phyloP scores from a whole-genome alignment of 257 asterid genomes.

The Solanum gracilifrons region DNA sequence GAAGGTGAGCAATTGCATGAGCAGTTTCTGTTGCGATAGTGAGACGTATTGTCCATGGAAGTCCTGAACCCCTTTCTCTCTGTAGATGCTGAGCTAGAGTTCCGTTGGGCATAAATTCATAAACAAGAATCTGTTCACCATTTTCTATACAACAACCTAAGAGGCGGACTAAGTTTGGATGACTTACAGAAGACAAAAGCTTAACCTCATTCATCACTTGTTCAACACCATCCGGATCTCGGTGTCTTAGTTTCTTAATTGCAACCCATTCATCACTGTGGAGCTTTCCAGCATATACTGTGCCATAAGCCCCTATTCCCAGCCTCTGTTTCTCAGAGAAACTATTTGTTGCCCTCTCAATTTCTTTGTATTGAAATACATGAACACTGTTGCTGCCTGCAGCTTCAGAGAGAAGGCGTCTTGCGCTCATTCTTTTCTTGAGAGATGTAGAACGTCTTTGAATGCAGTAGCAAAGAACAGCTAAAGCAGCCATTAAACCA shows the following conservation, averaged over 20 bases:
- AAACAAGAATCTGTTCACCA: constrained; percentile 82
- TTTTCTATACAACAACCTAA: constrained; percentile 84
- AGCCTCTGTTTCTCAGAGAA: constrained; percentile 66
- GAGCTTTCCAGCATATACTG: constrained; percentile 85
- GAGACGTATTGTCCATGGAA: constrained; percentile 85
- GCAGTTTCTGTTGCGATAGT: constrained; percentile 85
- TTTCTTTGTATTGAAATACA: constrained; percentile 56
- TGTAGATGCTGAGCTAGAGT: constrained; percentile 84
- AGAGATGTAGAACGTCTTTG: constrained; percentile 31
- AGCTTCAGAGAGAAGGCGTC: constrained; percentile 55
- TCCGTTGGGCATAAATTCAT: constrained; percentile 83
- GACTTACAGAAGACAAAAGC: constrained; percentile 80
- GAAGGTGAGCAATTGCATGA: constrained; percentile 78
- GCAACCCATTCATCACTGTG: constrained; percentile 67
- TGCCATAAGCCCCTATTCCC: constrained; percentile 94
- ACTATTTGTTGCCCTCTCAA: constrained; percentile 63
- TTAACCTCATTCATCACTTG: constrained; percentile 89
- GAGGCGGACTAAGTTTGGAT: constrained; percentile 85
- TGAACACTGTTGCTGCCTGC: constrained; percentile 59
- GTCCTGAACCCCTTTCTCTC: constrained; percentile 43
- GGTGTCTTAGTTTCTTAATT: constrained; percentile 56
- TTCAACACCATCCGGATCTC: constrained; percentile 53
- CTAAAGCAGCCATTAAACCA: constrained; percentile 18
- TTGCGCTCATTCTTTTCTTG: constrained; percentile 39
- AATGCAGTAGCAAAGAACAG: constrained; percentile 30